Base-by-base conservation (phyloP, 2,329 filamentous ascomycete genomes). In the Lanzia echinophila region DNA sequence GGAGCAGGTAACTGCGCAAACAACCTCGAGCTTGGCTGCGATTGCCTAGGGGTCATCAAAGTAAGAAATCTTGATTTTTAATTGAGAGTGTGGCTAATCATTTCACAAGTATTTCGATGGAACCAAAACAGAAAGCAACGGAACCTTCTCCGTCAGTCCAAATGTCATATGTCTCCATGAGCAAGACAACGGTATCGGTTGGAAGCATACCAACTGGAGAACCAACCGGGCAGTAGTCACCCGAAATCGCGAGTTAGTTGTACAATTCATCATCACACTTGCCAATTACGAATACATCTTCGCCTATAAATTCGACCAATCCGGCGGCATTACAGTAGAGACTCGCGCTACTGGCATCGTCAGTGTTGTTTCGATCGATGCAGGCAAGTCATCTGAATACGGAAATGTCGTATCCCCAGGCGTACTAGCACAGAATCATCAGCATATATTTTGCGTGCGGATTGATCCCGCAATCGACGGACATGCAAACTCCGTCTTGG, bases 281-380 rank as follows among this genome's bases (percentile, higher is more conserved):
- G 80, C 80, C 19, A 87, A 88, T 69, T 87, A 88, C 70, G 84
- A 87, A 63, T 87, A 87, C 63, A 76, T 86, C 39, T 79, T 87
- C 55, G 76, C 78, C 2, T 86, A 77, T 68, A 78, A 81, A 57
- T 81, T 88, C 56, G 79, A 85, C 63, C 82, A 82, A 43, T 75
- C 79, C 0, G 84, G 79, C 8, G 81, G 78, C 11, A 75, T 87
- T 60, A 75, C 74, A 0, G 71, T 84, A 54, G 83, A 87, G 65
- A 78, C 77, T 0, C 75, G 83, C 1, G 84, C 84, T 0, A 87
- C 84, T 0, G 84, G 85, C 1, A 84, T 88, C 52, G 75, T 88
- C 60, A 69, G 55, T 60, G 60, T 70, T 1, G 72, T 82, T 47
- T 76, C 80, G 60, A 80, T 83, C 50, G 80, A 81, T 46, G 66